Conservation (phyloP, 164 flowering plant species). For the Aristolochia californica region DNA sequence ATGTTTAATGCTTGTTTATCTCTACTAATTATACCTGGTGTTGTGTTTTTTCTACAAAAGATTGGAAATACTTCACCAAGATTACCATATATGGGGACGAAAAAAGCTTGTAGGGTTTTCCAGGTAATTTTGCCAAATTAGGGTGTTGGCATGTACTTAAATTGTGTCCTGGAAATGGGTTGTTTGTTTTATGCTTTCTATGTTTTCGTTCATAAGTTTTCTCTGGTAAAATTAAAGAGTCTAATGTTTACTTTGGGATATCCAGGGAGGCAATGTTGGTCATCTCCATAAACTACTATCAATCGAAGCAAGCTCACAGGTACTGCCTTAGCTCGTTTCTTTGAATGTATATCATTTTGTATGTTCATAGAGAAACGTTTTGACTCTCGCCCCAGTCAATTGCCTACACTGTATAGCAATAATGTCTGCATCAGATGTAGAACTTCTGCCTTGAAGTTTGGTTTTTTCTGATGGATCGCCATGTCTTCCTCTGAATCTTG, state of each 20-base stretch:
- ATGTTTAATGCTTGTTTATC: slow-evolving; percentile 3
- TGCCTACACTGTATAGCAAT: no score
- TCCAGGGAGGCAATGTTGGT: slow-evolving; percentile 88
- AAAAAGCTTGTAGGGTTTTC: slow-evolving; percentile 50
- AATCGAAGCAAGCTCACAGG: slow-evolving; percentile 97
- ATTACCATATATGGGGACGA: slow-evolving; percentile 23
- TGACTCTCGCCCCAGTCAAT: no score
- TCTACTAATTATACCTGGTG: not conserved
- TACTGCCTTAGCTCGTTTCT: slow-evolving; percentile 14
- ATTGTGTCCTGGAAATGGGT: no score
- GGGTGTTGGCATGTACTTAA: no score
- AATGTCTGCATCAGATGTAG: no score
- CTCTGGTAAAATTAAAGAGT: no score
- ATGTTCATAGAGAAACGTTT: not conserved
- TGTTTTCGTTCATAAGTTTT: no score
- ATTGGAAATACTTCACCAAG: slow-evolving; percentile 44
- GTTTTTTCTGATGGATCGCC: not conserved
- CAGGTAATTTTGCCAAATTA: slow-evolving; percentile 42
- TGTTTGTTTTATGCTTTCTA: no score
- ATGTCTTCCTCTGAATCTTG: not conserved
- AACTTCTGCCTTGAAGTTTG: not conserved
- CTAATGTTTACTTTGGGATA: not conserved
- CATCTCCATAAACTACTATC: slow-evolving; percentile 87
- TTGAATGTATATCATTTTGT: not conserved
- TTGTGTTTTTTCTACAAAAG: slow-evolving; percentile 17